These are phyloP conservation scores for Gnetum montanum DNA, from an alignment of 75 land plant genomes.

Conservation along the genomic window DNA sequence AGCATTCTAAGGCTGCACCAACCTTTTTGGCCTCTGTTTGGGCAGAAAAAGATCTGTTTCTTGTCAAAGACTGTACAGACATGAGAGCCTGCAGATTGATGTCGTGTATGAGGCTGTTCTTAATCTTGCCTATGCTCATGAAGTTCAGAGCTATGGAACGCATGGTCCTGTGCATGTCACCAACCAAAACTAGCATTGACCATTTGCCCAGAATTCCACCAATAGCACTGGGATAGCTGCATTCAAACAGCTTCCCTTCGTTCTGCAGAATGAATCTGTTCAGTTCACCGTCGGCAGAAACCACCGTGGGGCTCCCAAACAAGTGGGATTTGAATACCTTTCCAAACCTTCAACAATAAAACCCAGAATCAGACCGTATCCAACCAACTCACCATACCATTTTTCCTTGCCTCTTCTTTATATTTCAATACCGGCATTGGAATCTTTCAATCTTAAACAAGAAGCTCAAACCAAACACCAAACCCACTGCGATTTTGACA, in stretches of 20 bases:
- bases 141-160: slow-evolving; percentile 57
- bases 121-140: slow-evolving; percentile 36
- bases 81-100: slow-evolving; percentile 43
- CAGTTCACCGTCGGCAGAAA: slow-evolving; percentile 68
- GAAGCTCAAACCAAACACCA: too few species aligned
- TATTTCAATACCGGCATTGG: too few species aligned
- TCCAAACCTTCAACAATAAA: slow-evolving; percentile 78
- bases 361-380: background rate
- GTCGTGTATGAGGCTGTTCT: slow-evolving; percentile 33
- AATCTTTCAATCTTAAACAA: too few species aligned
- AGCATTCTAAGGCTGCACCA: background rate
- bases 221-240: slow-evolving; percentile 65
- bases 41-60: slow-evolving; percentile 26
- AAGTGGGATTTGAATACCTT: slow-evolving; percentile 65
- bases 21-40: slow-evolving; percentile 57
- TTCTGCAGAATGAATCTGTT: slow-evolving; percentile 66
- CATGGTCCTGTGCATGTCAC: slow-evolving; percentile 69
- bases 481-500: too few species aligned
- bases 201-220: slow-evolving; percentile 73
- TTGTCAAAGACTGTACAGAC: slow-evolving; percentile 39
- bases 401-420: too few species aligned
- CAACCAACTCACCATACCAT: too few species aligned
- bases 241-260: slow-evolving; percentile 62
- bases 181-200: slow-evolving; percentile 71
- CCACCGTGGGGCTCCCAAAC: slow-evolving; percentile 63